Base-by-base conservation (phyloP, 2,329 filamentous ascomycete species). In the Aspergillus clavatus region DNA sequence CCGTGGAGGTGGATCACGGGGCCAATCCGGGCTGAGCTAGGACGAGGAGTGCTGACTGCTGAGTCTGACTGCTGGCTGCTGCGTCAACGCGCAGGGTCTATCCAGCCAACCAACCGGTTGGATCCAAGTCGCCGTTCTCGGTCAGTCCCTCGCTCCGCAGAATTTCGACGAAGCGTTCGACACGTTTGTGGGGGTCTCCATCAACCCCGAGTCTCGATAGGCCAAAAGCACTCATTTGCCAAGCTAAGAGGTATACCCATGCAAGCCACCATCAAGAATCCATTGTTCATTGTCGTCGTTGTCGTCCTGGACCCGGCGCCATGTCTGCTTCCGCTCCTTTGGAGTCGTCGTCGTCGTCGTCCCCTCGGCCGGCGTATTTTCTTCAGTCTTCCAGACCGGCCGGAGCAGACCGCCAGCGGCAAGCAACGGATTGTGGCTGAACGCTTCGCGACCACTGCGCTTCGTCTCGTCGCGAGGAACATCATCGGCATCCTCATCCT, bases 261-360 rank as follows among this genome's bases (percentile, higher is more conserved):
- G 62, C 29, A 69, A 40, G 4, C 70, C 71, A 19, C 71, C 71
- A 45, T 73, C 70, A 36, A 73, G 48, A 45, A 73, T 72, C 71
- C 71, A 74, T 44, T 69, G 67, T 55, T 74, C 71, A 47, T 73
- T 73, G 48, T 73, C 70, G 21, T 71, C 70, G 38, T 68, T 69
- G 41, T 74, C 71, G 51, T 71, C 68, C 49, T 74, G 72, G 16
- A 74, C 72, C 28, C 71, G 63, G 28, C 71, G 62, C 72, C 72
- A 74, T 12, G 68, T 69, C 53, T 70, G 69, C 46, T 63, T 67
- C 28, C 59, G 58, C 46, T 70, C 66, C 23, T 58, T 59, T 14
- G 48, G 56, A 7, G 52, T 60, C 3, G n/a, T n/a, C n/a, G n/a
- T n/a, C n/a, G n/a, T n/a, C n/a, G n/a, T n/a, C n/a, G 45, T 46